These are phyloP conservation scores for Cystobasidium pallidum DNA, from an alignment of 1,284 basidiomycete species.

Conservation along the genomic window DNA sequence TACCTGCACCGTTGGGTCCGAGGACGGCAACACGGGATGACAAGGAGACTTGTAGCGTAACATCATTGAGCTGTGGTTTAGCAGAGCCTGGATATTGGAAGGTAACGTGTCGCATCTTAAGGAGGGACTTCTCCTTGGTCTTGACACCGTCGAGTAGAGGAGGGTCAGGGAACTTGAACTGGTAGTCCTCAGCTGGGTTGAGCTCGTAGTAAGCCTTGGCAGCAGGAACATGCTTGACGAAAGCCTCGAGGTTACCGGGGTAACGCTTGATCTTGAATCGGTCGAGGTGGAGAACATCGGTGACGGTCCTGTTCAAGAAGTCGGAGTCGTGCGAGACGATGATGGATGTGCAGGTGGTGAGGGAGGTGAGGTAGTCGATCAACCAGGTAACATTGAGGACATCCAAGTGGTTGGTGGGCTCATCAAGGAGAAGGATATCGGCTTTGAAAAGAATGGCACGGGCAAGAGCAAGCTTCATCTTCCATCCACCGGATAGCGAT, in stretches of 20 bases:
- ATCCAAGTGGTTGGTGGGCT: constrained; percentile 98
- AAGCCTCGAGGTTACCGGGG: constrained; percentile 94
- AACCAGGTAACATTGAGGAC: constrained; percentile 97
- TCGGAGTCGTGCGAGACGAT: constrained; percentile 78
- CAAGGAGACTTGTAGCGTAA: constrained; percentile 92
- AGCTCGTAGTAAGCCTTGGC: constrained; percentile 98
- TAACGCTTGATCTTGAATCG: constrained; percentile 98
- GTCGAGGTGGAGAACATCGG: constrained; percentile 97
- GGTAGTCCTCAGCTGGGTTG: constrained; percentile 90
- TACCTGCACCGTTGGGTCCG: constrained; percentile 96
- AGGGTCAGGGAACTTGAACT: constrained; percentile 93
- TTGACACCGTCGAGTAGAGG: constrained; percentile 98
- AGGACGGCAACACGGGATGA: constrained; percentile 96
- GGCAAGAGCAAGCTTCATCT: constrained; percentile 99
- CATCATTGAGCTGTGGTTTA: constrained; percentile 89
- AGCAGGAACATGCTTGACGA: constrained; percentile 92
- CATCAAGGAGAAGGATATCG: constrained; percentile 93
- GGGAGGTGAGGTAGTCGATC: constrained; percentile 87
- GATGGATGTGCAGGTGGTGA: constrained; percentile 87
- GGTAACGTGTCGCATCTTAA: constrained; percentile 97
- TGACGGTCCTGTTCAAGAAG: constrained; percentile 99
- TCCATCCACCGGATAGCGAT: constrained; percentile 98
- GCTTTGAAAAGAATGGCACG: constrained; percentile 99
- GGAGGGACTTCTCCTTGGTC: constrained; percentile 96
- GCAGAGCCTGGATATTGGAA: constrained; percentile 91